phyloP scores from a whole-genome alignment of 2,329 filamentous ascomycete species.

The Chrysosporium keratinophilum region DNA sequence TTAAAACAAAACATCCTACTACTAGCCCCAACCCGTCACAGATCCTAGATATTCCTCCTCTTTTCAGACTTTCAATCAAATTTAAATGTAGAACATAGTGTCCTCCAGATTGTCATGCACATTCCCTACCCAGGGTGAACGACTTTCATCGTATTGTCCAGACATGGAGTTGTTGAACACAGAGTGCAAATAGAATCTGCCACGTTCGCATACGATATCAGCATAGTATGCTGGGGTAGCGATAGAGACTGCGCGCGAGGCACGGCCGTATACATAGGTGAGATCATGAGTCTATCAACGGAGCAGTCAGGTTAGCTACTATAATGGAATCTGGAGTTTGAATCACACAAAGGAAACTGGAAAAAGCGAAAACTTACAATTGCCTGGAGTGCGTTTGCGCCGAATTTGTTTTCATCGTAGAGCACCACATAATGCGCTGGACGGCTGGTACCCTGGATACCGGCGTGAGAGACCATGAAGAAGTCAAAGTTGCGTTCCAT shows the following conservation, averaged over 20 bases:
- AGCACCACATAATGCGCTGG: conserved; percentile 74
- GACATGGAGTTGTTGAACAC: conserved; percentile 6
- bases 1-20: no score
- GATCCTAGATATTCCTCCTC: conserved; percentile 40
- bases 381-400: conserved; percentile 43
- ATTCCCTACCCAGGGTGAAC: conserved; percentile 10
- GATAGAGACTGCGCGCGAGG: conserved; percentile 75
- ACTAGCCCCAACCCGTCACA: background rate
- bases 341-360: conserved; percentile 38
- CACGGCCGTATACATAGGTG: conserved; percentile 73
- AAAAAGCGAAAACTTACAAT: conserved; percentile 16
- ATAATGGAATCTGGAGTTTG: conserved; percentile 29
- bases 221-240: conserved; percentile 86
- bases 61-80: conserved; percentile 53
- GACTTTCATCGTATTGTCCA: conserved; percentile 39
- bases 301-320: conserved; percentile 46
- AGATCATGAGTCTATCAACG: conserved; percentile 37
- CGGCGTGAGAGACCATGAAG: conserved; percentile 69
- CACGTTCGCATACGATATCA: conserved; percentile 70
- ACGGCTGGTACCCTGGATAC: conserved; percentile 70
- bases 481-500: conserved; percentile 68
- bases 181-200: conserved; percentile 53
- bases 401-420: conserved; percentile 45
- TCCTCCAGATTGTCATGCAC: conserved; percentile 25
- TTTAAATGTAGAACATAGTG: conserved; percentile 31